Base-by-base conservation (phyloP, 768 basidiomycete species). In the Podaxis sp. region DNA sequence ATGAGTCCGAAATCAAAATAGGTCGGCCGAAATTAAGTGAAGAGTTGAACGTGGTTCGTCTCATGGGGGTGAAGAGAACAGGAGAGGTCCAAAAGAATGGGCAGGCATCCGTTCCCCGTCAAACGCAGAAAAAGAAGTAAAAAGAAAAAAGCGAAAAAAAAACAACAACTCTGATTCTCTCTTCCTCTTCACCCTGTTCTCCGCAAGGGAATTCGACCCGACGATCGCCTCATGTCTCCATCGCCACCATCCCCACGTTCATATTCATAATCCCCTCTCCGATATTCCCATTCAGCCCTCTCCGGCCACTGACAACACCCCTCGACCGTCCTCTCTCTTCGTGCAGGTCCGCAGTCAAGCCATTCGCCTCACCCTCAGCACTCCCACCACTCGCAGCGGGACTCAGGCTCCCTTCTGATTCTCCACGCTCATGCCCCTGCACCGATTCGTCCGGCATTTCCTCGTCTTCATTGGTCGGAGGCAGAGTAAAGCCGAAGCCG, bases 321-420 rank as follows among this genome's bases (percentile, higher is more conserved):
- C 67, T 61, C 64, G 66, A 64, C 64, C 66, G 59, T 25, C 71
- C 69, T 28, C 67, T 47, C 63, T 63, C 68, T 11, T 47, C 64
- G 10, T 61, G 55, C 56, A 65, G 54, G 37, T 48, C 48, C 38
- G 16, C 63, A 53, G 25, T 32, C 13, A 32, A 10, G 35, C n/a
- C 55, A 16, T 52, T 61, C 42, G 46, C 53, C 44, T 51, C 46
- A 32, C 60, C 61, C 25, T 51, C 36, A 21, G 14, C 57, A 42
- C 60, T 55, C 21, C 57, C 62, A 14, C 47, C 54, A 10, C 42
- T 52, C 50, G 46, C 56, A 55, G 18, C 53, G 14, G 44, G 64
- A 14, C 57, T 53, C 48, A 23, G 44, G 42, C 50, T 55, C 11
- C 18, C 57, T 13, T 37, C 53, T 28, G 40, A 52, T 13, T 63